Conservation (phyloP, 768 basidiomycete species). For the Serendipita indica region DNA sequence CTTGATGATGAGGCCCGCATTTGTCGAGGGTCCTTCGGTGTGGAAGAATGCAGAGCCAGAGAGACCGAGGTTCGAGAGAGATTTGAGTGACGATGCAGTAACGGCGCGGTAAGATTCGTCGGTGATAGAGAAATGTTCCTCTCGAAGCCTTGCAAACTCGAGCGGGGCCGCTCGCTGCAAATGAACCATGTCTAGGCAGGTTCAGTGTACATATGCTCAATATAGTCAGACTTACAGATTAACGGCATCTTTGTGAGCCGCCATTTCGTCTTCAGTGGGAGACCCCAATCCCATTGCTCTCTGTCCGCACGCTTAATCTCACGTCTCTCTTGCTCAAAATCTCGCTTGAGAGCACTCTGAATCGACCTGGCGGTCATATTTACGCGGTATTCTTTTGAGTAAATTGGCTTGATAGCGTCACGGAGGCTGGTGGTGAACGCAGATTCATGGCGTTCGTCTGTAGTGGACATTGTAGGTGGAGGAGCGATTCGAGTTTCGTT, state of each 20-base stretch:
- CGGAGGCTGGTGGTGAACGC: neutral
- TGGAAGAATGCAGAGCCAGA: constrained; percentile 5
- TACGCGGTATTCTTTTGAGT: neutral
- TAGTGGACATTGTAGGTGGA: neutral
- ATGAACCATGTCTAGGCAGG: neutral
- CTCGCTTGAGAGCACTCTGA: neutral
- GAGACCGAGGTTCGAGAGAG: constrained; percentile 1
- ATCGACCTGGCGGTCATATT: neutral
- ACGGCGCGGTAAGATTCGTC: neutral
- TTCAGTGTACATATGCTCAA: neutral
- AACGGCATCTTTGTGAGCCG: neutral
- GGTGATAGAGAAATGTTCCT: neutral
- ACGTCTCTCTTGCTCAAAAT: neutral
- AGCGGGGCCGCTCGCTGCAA: neutral
- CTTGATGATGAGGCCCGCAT: neutral
- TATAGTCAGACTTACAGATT: neutral
- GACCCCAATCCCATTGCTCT: neutral
- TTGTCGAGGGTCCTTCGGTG: neutral
- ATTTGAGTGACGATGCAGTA: neutral
- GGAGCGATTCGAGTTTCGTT: neutral
- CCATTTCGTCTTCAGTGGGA: neutral
- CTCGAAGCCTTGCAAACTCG: neutral
- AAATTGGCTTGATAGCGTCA: neutral
- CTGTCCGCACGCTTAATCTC: neutral
- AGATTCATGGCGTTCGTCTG: neutral